A percentile compares a stretch with the other conserved stretches of the same genome.
These are phyloP conservation scores for Nitzschia palea DNA, from an alignment of 108 stramenopile species.

Conservation along the genomic window DNA sequence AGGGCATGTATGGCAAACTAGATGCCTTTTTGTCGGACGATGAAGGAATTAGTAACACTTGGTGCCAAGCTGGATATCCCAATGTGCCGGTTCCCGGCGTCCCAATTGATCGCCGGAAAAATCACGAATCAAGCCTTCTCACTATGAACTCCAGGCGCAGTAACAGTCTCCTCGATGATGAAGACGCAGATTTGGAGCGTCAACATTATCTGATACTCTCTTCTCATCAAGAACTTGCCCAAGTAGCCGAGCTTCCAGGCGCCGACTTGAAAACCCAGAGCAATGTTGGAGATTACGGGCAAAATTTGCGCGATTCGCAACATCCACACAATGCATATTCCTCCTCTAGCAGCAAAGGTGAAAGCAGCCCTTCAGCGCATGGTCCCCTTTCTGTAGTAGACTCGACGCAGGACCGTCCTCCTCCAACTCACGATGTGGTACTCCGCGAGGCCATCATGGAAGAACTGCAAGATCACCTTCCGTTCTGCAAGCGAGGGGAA, in stretches of 20 bases:
- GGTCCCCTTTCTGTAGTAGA: no score
- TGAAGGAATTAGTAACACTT: neutral
- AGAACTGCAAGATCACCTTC: conserved; percentile 56
- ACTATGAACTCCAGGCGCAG: neutral
- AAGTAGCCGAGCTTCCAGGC: neutral
- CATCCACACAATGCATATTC: no score
- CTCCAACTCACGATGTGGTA: neutral
- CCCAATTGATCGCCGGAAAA: no score
- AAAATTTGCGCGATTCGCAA: no score
- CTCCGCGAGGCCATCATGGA: conserved; percentile 55
- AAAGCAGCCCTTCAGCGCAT: no score
- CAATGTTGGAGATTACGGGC: neutral
- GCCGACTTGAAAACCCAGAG: neutral
- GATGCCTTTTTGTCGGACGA: neutral
- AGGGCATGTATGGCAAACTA: neutral
- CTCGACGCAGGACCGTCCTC: neutral
- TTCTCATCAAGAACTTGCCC: neutral
- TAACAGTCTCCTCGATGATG: neutral
- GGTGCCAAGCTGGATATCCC: neutral
- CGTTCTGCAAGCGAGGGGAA: conserved; percentile 45
- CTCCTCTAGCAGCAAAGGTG: no score
- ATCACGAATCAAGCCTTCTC: no score
- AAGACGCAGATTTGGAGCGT: neutral
- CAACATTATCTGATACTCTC: neutral
- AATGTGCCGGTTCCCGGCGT: no score